A percentile compares a stretch with the other conserved stretches of the same genome.
Conservation (phyloP, 441 rosid genomes). For the Theobroma grandiflorum region DNA sequence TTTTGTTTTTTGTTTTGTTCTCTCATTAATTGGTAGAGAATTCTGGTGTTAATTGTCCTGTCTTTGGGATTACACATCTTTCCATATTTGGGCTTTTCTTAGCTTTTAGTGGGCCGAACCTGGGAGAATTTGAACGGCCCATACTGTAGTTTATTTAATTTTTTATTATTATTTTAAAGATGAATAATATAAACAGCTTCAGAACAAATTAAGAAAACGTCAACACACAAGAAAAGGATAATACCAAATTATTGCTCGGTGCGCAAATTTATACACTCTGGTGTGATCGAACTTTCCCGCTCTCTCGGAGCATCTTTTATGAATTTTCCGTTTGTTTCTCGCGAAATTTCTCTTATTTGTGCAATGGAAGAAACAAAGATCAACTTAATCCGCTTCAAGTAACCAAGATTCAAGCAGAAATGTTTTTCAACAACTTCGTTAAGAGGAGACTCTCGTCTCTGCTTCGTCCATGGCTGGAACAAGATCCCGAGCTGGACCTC, state of each 20-base stretch:
- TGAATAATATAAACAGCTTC: too few relatives aligned
- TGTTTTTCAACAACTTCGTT: conserved; percentile 56
- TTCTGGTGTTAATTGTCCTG: background rate
- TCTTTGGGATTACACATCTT: background rate
- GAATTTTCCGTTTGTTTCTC: conserved; percentile 24
- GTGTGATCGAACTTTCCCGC: conserved; percentile 46
- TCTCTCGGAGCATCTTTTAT: conserved; percentile 28
- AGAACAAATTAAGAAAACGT: too few relatives aligned
- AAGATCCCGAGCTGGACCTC: conserved; percentile 69
- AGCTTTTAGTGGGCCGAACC: background rate
- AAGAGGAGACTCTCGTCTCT: conserved; percentile 65
- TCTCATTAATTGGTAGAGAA: too few relatives aligned
- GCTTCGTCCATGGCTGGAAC: conserved; percentile 71
- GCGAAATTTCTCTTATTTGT: conserved; percentile 24
- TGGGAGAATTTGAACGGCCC: background rate
- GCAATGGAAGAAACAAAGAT: conserved; percentile 35
- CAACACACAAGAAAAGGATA: too few relatives aligned
- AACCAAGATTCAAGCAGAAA: conserved; percentile 28
- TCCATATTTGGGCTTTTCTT: background rate
- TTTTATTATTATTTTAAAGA: too few relatives aligned
- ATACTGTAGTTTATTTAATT: background rate
- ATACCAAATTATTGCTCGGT: too few relatives aligned
- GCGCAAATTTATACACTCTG: background rate
- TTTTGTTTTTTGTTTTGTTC: too few relatives aligned
- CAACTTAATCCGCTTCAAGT: conserved; percentile 28